Percentiles rank a stretch among this genome's conserved stretches.
phyloP scores from a whole-genome alignment of 2,329 filamentous ascomycete species.

The Aspergillus fumigatiaffinis region DNA sequence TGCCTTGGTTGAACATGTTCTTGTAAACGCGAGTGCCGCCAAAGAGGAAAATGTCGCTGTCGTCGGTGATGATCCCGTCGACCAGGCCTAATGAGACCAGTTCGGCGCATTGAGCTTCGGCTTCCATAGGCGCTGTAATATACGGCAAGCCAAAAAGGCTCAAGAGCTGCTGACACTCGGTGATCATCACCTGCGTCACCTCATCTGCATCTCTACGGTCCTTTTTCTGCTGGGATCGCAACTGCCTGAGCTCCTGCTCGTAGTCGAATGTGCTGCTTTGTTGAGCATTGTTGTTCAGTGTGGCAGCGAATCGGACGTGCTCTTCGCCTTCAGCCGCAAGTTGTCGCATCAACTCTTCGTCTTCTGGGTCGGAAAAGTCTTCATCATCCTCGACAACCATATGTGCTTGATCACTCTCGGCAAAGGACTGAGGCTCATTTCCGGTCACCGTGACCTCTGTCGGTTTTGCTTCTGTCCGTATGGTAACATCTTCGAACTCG shows the following conservation, averaged over 20 bases:
- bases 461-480: constrained; percentile 19
- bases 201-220: constrained; percentile 95
- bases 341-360: constrained; percentile 81
- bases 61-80: constrained; percentile 96
- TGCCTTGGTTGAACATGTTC: constrained; percentile 99
- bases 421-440: constrained; percentile 16
- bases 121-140: constrained; percentile 97
- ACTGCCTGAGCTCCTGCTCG: constrained; percentile 77
- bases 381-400: constrained; percentile 47
- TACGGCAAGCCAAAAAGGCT: constrained; percentile 91
- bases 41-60: constrained; percentile 94
- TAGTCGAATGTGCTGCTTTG: constrained; percentile 72
- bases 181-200: constrained; percentile 92
- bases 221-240: constrained; percentile 93
- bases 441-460: constrained; percentile 20
- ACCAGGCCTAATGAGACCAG: constrained; percentile 82
- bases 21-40: constrained; percentile 96
- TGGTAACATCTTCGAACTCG: constrained; percentile 21
- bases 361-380: constrained; percentile 80
- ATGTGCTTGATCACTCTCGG: constrained; percentile 18
- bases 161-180: constrained; percentile 88
- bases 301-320: constrained; percentile 85
- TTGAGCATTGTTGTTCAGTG: constrained; percentile 72
- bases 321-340: constrained; percentile 89
- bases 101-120: constrained; percentile 94